phyloP scores from a whole-genome alignment of 495 filamentous ascomycete genomes.

The Aspergillus sparsus region DNA sequence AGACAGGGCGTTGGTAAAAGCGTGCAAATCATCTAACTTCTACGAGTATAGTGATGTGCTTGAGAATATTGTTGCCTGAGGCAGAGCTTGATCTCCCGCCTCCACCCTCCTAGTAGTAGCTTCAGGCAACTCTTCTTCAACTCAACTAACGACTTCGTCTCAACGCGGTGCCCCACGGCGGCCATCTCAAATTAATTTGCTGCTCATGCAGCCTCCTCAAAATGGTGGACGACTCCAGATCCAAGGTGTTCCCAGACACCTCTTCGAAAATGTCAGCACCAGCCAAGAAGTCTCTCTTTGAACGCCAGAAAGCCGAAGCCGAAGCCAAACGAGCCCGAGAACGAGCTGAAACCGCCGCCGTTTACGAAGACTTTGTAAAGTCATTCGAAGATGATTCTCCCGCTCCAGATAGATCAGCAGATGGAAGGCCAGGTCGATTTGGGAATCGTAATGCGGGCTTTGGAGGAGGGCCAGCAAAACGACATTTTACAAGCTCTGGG shows the following conservation, averaged over 20 bases:
- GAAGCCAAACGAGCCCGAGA: slow-evolving; percentile 89
- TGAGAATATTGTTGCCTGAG: slow-evolving; percentile 21
- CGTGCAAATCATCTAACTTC: slow-evolving; percentile 3
- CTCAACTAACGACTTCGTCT: not conserved
- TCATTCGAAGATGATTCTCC: slow-evolving; percentile 77
- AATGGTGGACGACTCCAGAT: slow-evolving; percentile 49
- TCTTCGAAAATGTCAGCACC: slow-evolving; percentile 81
- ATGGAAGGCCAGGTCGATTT: slow-evolving; percentile 35
- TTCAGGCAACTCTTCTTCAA: slow-evolving; percentile 3
- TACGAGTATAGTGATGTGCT: not conserved
- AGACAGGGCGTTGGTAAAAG: not conserved
- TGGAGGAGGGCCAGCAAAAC: slow-evolving; percentile 47
- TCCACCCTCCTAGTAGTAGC: slow-evolving; percentile 19
- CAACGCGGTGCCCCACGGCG: not conserved
- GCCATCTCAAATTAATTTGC: slow-evolving; percentile 17
- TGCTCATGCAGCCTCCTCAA: slow-evolving; percentile 29
- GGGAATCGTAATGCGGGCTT: slow-evolving; percentile 45
- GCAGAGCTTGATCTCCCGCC: slow-evolving; percentile 18
- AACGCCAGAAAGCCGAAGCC: slow-evolving; percentile 88
- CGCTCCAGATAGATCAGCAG: slow-evolving; percentile 26
- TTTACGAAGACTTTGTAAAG: slow-evolving; percentile 87
- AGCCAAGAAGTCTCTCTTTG: slow-evolving; percentile 83
- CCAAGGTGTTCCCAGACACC: slow-evolving; percentile 77
- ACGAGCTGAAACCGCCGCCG: slow-evolving; percentile 85
- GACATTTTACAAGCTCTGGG: slow-evolving; percentile 57